Base-by-base conservation (phyloP, 2,329 filamentous ascomycete species). In the Chlorencoelia australis region DNA sequence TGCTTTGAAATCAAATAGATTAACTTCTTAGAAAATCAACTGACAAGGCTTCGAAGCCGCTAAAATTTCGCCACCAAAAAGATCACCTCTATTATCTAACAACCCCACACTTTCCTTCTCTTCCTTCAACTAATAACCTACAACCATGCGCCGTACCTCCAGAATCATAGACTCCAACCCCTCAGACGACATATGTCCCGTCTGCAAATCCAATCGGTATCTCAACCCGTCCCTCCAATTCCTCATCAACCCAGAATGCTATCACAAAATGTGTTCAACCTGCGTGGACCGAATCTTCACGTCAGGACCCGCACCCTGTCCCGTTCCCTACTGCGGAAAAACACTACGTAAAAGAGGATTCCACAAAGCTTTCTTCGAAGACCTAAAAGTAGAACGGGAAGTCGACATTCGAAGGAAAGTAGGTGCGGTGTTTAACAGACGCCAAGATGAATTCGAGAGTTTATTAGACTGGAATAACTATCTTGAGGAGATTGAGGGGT, bases 261-360 rank as follows among this genome's bases (percentile, higher is more conserved):
- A 98, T 68, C 91, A 98, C 69, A 86, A 86, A 50, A 96, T 98
- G 85, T 98, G 91, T 68, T 82, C 86, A 59, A 88, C 84, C 39
- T 98, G 91, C 65, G 88, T 96, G 27, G 83, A 89, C 61, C 82
- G 89, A 38, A 84, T 96, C 52, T 98, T 96, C 70, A 82, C 82
- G 22, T 79, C 85, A 37, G 91, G 91, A 0, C 91, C 91, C 1
- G 85, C 87, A 38, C 83, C 87, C 43, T 98, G 93, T 57, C 91
- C 91, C 1, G 85, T 95, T 40, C 84, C 85, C 0, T 83, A 82
- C 26, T 98, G 91, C 63, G 75, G 78, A 57, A 80, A 83, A 59
- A 96, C 87, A 1, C 70, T 98, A 5, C 80, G 91, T 2, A 84
- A 88, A 53, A 75, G 79, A 40, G 78, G 79, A 26, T 98, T 96